phyloP scores from a whole-genome alignment of 1,284 basidiomycete species.

The Neolentinus lepideus region DNA sequence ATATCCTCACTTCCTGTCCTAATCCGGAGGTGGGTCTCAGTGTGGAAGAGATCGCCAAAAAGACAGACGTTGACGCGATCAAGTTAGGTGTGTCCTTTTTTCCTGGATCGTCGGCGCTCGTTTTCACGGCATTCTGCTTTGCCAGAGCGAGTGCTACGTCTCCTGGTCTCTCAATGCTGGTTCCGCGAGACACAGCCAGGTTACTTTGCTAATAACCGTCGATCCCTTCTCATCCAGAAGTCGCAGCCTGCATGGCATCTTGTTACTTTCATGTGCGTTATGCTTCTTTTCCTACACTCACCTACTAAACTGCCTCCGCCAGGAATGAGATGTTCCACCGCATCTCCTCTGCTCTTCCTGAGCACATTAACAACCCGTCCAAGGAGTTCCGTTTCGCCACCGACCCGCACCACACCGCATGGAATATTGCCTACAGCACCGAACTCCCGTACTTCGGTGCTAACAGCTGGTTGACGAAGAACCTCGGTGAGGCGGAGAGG shows the following conservation, averaged over 20 bases:
- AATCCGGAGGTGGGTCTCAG: constrained; percentile 25
- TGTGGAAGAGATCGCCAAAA: constrained; percentile 22
- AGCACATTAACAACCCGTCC: constrained; percentile 27
- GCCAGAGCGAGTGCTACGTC: constrained; percentile 26
- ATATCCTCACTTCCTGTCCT: constrained; percentile 15
- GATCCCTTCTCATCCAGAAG: constrained; percentile 25
- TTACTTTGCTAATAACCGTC: constrained; percentile 27
- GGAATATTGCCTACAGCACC: constrained; percentile 26
- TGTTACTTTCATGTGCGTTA: constrained; percentile 24
- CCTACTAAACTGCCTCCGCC: neutral
- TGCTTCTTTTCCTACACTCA: neutral
- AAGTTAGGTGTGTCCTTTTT: constrained; percentile 19
- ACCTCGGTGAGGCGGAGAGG: constrained; percentile 25
- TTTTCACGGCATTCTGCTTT: constrained; percentile 3
- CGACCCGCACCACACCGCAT: constrained; percentile 26
- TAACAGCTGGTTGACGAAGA: constrained; percentile 27
- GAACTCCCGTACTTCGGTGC: constrained; percentile 27
- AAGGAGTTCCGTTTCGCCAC: constrained; percentile 23
- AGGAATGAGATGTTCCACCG: constrained; percentile 29
- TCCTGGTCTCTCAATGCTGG: constrained; percentile 29
- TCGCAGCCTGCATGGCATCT: constrained; percentile 23
- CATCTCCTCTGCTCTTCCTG: constrained; percentile 22
- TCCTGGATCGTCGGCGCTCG: constrained; percentile 1
- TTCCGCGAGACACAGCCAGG: constrained; percentile 26
- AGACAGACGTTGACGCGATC: constrained; percentile 22